A percentile compares a stretch with the other conserved stretches of the same genome.
Conservation (phyloP, 345 rosid species). For the Schrenkiella parvula region DNA sequence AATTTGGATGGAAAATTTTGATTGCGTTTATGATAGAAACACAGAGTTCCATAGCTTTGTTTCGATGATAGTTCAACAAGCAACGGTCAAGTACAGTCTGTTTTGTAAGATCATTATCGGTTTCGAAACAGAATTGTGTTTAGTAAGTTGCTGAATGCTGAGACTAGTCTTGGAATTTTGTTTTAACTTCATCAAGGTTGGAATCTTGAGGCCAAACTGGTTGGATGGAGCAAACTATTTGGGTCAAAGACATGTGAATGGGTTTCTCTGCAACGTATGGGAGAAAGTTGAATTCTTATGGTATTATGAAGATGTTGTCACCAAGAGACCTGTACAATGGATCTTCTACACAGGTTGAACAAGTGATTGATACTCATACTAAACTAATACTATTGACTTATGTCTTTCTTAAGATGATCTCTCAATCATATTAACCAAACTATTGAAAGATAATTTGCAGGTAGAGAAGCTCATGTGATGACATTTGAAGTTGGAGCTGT, state of each 20-base stretch:
- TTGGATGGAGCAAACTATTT: constrained; percentile 58
- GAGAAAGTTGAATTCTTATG: constrained; percentile 45
- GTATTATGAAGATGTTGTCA: constrained; percentile 58
- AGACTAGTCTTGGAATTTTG: neutral
- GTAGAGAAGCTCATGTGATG: constrained; percentile 55
- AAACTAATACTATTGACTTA: neutral
- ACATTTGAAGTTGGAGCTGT: constrained; percentile 69
- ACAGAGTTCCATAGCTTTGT: neutral
- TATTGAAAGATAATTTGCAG: constrained; percentile 26
- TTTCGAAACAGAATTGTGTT: neutral
- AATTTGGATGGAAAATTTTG: neutral
- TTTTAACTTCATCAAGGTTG: constrained; percentile 30
- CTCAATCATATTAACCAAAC: neutral
- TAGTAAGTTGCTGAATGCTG: neutral
- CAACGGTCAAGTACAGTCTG: neutral
- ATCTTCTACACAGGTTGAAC: constrained; percentile 50
- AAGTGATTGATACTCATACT: neutral
- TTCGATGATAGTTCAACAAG: neutral
- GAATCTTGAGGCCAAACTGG: constrained; percentile 65
- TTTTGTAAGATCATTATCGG: neutral
- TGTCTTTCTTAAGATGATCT: neutral
- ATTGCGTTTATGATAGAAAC: neutral
- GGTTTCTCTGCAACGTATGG: constrained; percentile 61
- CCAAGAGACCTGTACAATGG: constrained; percentile 66
- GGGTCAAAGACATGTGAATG: constrained; percentile 44